Conservation (phyloP, 257 asterid species). For the Solanum corneliomulleri region DNA sequence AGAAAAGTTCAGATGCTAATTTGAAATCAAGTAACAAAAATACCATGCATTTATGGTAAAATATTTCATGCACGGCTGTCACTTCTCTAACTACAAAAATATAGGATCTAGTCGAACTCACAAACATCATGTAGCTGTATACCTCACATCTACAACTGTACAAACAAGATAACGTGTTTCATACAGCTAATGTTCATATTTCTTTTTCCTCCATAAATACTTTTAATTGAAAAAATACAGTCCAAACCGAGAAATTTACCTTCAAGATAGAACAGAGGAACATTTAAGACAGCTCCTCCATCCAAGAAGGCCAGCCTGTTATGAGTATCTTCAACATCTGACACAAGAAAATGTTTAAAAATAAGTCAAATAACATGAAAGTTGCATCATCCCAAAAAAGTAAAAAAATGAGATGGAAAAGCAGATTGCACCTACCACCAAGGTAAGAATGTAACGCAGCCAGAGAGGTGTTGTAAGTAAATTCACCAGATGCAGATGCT, state of each 20-base stretch:
- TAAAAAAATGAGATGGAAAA: neutral
- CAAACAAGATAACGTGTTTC: neutral
- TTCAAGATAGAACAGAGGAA: constrained; percentile 72
- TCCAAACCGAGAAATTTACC: constrained; percentile 22
- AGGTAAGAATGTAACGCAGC: constrained; percentile 87
- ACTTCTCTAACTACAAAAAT: neutral
- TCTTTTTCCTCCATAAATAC: neutral
- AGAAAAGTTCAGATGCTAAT: neutral
- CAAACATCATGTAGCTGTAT: neutral
- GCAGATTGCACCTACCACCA: constrained; percentile 49
- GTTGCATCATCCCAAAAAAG: neutral
- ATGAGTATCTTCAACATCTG: constrained; percentile 88
- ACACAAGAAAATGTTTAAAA: neutral
- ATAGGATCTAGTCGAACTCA: neutral
- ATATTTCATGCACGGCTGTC: neutral
- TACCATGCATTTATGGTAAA: neutral
- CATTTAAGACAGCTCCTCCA: constrained; percentile 66
- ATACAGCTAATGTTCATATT: neutral
- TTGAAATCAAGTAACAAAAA: neutral
- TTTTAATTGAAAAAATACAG: neutral
- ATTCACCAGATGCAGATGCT: constrained; percentile 58
- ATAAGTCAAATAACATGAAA: constrained; percentile 1
- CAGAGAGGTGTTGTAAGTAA: constrained; percentile 60
- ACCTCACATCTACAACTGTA: neutral
- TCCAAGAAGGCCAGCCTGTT: constrained; percentile 72